These are phyloP conservation scores for Angomonas ambiguus DNA, from an alignment of 208 protist species.

Conservation along the genomic window DNA sequence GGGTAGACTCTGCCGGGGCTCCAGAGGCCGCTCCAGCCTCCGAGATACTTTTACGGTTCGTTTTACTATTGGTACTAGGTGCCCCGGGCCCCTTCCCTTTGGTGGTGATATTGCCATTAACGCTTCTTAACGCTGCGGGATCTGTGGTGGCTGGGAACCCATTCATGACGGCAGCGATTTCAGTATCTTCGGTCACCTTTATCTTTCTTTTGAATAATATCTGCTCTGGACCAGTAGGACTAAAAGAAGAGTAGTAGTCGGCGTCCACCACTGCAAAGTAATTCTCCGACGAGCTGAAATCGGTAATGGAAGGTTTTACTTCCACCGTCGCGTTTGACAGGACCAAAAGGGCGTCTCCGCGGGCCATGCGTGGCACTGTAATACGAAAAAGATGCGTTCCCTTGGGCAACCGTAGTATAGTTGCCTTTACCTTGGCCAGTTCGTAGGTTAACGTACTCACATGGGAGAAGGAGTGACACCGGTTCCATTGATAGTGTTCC, in stretches of 20 bases:
- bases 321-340: slow-evolving; percentile 42
- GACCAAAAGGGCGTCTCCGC: slow-evolving; percentile 36
- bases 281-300: slow-evolving; percentile 26
- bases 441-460: slow-evolving; percentile 35
- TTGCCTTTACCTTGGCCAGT: slow-evolving; percentile 30
- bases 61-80: background rate
- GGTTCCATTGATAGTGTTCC: slow-evolving; percentile 61
- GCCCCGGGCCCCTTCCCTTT: background rate
- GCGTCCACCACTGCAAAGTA: slow-evolving; percentile 56
- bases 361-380: slow-evolving; percentile 37
- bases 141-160: slow-evolving; percentile 51
- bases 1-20: background rate
- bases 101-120: background rate
- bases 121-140: slow-evolving; percentile 30
- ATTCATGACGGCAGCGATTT: slow-evolving; percentile 52
- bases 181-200: slow-evolving; percentile 44
- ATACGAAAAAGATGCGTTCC: slow-evolving; percentile 67
- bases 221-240: slow-evolving; percentile 32
- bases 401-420: slow-evolving; percentile 27
- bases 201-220: slow-evolving; percentile 84
- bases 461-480: slow-evolving; percentile 53
- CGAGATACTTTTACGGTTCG: background rate
- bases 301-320: slow-evolving; percentile 28
- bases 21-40: background rate
- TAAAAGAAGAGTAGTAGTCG: slow-evolving; percentile 38